These are phyloP conservation scores for Cenchrus fungigraminus DNA, from an alignment of 176 grass and related monocot species.

Conservation along the genomic window DNA sequence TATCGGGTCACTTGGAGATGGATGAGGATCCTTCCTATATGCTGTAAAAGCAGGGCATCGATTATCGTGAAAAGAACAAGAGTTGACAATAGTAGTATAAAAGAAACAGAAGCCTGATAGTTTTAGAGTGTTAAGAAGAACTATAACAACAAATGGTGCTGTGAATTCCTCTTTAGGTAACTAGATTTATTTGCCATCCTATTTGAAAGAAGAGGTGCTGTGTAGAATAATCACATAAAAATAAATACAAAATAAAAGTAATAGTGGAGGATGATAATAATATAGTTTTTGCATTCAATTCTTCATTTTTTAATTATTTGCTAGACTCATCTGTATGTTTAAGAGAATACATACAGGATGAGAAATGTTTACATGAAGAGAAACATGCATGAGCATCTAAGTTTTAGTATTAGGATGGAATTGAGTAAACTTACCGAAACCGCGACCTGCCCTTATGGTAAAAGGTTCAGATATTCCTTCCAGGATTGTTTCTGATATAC, in stretches of 20 bases:
- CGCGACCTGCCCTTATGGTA: background rate
- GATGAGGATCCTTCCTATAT: background rate
- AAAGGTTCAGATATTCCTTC: slow-evolving; percentile 48
- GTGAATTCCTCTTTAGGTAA: background rate
- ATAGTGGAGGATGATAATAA: too few relatives aligned
- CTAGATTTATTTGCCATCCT: background rate
- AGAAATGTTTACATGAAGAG: background rate
- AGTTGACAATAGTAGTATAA: too few relatives aligned
- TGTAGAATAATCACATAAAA: too few relatives aligned
- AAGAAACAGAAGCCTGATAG: background rate
- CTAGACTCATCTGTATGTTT: too few relatives aligned
- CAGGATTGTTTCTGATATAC: slow-evolving; percentile 21
- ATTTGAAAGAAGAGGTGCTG: too few relatives aligned
- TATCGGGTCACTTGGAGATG: background rate
- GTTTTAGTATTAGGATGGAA: background rate
- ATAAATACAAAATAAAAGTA: too few relatives aligned
- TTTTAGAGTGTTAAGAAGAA: background rate
- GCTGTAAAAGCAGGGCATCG: background rate
- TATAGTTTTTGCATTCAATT: too few relatives aligned
- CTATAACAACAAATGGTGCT: background rate
- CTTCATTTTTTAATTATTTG: too few relatives aligned
- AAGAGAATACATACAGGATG: too few relatives aligned
- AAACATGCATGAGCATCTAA: background rate
- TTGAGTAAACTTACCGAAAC: slow-evolving; percentile 20
- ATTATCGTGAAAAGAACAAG: background rate